Evolutionary conservation across 1,139 yeast genomes (phyloP), one percentile per base, ranked within the genome.

Genomic region (Zygoascus sp.): DNA sequence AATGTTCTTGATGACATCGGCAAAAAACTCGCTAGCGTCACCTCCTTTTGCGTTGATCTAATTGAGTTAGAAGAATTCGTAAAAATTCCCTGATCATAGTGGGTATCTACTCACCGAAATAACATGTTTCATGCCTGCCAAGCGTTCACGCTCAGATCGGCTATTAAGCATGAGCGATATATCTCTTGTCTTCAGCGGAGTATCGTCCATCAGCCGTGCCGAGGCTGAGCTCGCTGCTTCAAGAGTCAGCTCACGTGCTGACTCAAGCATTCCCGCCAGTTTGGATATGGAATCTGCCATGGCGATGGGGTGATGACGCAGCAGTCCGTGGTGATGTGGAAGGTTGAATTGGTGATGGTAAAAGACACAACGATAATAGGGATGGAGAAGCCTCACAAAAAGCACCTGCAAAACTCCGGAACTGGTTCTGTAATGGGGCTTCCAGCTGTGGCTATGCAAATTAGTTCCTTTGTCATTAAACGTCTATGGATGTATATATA

Each of bases 1-100:
- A 40, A 90, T 81, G 63, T 89, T 89, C 65, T 90, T 90, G 50
- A 92, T 85, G 10, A 94, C 95, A 59, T 87, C 92, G 0, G 96
- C 87, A 65, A 90, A 89, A 62, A 77, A 84, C 45, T 75, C 76
- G 7, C 75, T 62, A 4, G 76, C 81, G 54, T 77, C 81, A 51
- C 76, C 80, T 8, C 88, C 90, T 49, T 77, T 70, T 0, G 89
- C 76, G 62, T 87, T 76, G 47, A 79, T 52, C 53, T 52, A 19
- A n/a, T 17, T 7, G 16, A 47, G 40, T 21, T 34, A 32, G 27
- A 20, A 21, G 20, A 17, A 5, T 13, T n/a, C 15, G 17, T 17
- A 11, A 32, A 3, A 11, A n/a, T n/a, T n/a, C n/a, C n/a, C n/a
- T n/a, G n/a, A n/a, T 13, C 6, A 15, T 16, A 32, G 11, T 9